Evolutionary conservation across 306 rosid species (phyloP).

Genomic region (Vigna mungo): DNA sequence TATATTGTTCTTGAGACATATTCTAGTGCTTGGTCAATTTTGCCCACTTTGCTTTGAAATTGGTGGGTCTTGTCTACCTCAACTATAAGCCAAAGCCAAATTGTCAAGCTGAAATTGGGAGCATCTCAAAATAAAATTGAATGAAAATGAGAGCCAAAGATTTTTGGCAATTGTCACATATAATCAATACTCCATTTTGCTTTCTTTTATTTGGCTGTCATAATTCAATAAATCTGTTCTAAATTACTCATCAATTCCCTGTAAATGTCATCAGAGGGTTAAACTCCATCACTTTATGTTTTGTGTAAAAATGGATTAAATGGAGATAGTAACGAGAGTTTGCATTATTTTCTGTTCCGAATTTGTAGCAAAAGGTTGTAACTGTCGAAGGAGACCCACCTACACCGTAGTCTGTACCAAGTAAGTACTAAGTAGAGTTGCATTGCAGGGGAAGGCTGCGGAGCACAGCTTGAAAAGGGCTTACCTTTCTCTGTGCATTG

Average conservation of each 20-base stretch:
- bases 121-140: conserved; percentile 45
- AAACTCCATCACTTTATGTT: neutral
- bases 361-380: conserved; percentile 35
- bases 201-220: conserved; percentile 34
- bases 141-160: conserved; percentile 34
- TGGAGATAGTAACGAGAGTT: conserved; percentile 1
- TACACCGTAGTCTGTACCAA: conserved; percentile 18
- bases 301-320: conserved; percentile 36
- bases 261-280: neutral
- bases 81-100: conserved; percentile 42
- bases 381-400: conserved; percentile 39
- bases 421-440: conserved; percentile 27
- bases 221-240: conserved; percentile 36
- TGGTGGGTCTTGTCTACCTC: conserved; percentile 43
- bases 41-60: conserved; percentile 42
- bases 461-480: conserved; percentile 43
- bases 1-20: conserved; percentile 36
- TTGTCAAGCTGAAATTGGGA: conserved; percentile 47
- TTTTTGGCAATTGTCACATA: conserved; percentile 35
- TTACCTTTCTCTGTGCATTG: conserved; percentile 39
- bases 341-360: conserved; percentile 18
- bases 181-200: neutral
- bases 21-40: conserved; percentile 41
- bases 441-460: conserved; percentile 47
- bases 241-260: neutral